A percentile compares a stretch with the other conserved stretches of the same genome.
Evolutionary conservation across 2,329 filamentous ascomycete species (phyloP).

Genomic region (Aspergillus calidoustus): DNA sequence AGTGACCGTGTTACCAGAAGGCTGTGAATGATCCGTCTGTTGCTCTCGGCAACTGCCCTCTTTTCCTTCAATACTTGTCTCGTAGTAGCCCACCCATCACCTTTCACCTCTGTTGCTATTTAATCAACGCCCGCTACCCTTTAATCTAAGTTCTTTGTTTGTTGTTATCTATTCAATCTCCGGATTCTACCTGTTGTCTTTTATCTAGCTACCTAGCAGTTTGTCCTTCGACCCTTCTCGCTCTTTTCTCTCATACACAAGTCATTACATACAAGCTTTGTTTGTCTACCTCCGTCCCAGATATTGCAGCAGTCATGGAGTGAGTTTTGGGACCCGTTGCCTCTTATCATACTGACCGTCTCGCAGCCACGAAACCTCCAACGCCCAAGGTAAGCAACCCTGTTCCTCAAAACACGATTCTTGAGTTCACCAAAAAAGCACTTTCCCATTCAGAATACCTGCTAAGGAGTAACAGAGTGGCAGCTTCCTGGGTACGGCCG

Average conservation of each 20-base stretch:
- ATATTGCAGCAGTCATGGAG: constrained; percentile 16
- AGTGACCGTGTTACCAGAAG: not conserved
- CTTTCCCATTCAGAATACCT: not conserved
- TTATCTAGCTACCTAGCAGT: not conserved
- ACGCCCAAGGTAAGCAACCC: constrained; percentile 29
- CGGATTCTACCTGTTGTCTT: not conserved
- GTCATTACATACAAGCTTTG: not conserved
- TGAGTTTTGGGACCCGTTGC: constrained; percentile 9
- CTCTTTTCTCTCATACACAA: not conserved
- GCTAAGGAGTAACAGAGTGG: constrained; percentile 27
- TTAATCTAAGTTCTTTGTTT: not conserved
- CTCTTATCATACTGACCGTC: constrained; percentile 3
- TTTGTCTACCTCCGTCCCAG: not conserved
- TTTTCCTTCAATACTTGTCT: not conserved
- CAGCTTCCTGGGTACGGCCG: constrained; percentile 29
- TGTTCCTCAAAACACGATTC: not conserved
- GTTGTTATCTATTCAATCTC: not conserved
- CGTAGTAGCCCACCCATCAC: not conserved
- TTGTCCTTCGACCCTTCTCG: not conserved
- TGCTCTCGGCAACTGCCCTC: constrained; percentile 2
- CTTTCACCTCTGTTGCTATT: not conserved
- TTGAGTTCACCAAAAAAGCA: not conserved
- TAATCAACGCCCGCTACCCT: not conserved
- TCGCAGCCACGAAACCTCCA: constrained; percentile 28
- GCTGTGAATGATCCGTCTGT: not conserved